Evolutionary conservation across 2,329 filamentous ascomycete genomes (phyloP).

Genomic region (Piedraia hortae): DNA sequence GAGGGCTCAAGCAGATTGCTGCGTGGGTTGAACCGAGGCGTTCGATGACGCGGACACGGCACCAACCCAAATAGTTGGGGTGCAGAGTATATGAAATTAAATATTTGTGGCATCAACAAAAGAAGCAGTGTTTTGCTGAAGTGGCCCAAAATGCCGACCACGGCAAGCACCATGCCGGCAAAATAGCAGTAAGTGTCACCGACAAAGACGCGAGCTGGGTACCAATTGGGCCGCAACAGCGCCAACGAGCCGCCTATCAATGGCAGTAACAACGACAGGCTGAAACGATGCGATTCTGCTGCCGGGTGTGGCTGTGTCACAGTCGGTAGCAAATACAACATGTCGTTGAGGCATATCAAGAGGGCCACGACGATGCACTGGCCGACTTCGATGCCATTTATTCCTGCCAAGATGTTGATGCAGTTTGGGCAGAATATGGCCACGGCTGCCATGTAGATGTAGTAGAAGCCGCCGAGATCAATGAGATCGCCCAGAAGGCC

Average conservation of each 20-base stretch:
- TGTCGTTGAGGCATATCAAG: conserved; percentile 64
- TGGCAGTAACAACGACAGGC: conserved; percentile 74
- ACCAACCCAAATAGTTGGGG: conserved; percentile 78
- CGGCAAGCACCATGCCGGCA: conserved; percentile 94
- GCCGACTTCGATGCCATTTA: conserved; percentile 90
- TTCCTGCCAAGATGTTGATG: conserved; percentile 98
- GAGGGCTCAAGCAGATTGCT: conserved; percentile 71
- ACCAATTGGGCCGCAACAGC: conserved; percentile 80
- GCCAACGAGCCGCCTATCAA: conserved; percentile 82
- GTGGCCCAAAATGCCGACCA: conserved; percentile 86
- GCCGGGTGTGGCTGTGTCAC: conserved; percentile 63
- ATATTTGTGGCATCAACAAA: conserved; percentile 73
- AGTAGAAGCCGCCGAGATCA: conserved; percentile 53
- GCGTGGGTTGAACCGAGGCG: conserved; percentile 66
- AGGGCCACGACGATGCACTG: conserved; percentile 78
- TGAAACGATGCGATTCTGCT: conserved; percentile 86
- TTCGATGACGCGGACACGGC: conserved; percentile 73
- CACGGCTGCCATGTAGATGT: conserved; percentile 84
- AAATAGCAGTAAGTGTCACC: conserved; percentile 99
- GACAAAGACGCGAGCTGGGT: conserved; percentile 79
- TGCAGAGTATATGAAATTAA: conserved; percentile 85
- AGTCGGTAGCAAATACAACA: conserved; percentile 43
- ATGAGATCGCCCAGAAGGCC: conserved; percentile 63
- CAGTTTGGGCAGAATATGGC: conserved; percentile 96
- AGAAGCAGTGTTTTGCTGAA: conserved; percentile 92